Evolutionary conservation across 345 rosid genomes (phyloP), one percentile per base, ranked within the genome.

Genomic region (Ceriops zippeliana): DNA sequence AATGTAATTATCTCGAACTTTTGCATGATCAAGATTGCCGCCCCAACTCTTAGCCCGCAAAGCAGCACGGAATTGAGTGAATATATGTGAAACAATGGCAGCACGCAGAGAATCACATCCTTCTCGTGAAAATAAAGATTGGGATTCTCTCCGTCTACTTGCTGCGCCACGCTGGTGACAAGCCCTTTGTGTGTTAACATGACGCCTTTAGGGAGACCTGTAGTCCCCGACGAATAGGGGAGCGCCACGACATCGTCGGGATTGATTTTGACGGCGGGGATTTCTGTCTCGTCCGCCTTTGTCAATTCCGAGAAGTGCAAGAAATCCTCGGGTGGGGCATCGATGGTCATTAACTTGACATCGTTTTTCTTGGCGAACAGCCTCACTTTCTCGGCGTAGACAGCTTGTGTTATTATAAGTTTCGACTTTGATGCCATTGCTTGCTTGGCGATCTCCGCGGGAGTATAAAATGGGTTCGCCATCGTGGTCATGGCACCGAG

Each of bases 181-280:
- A 88, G 80, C 0, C 96, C 89, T 67, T 81, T 85, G 81, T 95
- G 99, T 0, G 92, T 95, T 32, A 95, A 64, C 97, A 95, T 95
- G 62, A 95, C 99, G 4, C 99, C 99, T 73, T 95, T 95, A 0
- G 99, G 99, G 3, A 95, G 53, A 5, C 97, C 99, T 1, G 97
- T 95, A 1, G 99, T 95, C 0, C 99, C 99, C 1, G 99, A 95
- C 5, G 99, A 95, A 66, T 88, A 95, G 1, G 96, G 99, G 0
- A 95, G 85, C 9, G 96, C 97, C 65, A 90, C 92, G 6, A 88
- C 92, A 49, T 95, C 93, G 24, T 89, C 84, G 0, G 93, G 72
- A 1, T 63, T 62, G 61, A 95, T 75, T 13, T 83, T 66, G 8
- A 78, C 86, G 0, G 61, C 52, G 0, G 86, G 85, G 2, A 81